A percentile compares a stretch with the other conserved stretches of the same genome.
Conservation (phyloP, 2,329 filamentous ascomycete genomes). For the Fonsecaea multimorphosa region DNA sequence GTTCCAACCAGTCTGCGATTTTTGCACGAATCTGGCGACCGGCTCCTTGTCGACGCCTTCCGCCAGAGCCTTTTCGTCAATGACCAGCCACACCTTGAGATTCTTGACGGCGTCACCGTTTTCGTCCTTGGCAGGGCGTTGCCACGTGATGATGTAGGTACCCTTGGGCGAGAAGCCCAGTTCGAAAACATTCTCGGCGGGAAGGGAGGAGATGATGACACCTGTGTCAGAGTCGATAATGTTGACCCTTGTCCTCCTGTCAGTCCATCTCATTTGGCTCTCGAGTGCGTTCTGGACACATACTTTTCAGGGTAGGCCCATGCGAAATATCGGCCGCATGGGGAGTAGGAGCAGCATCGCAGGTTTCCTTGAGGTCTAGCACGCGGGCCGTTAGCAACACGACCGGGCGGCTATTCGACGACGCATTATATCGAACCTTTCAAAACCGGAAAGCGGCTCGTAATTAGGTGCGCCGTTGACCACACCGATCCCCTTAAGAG, state of each 20-base stretch:
- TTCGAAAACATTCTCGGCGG: slow-evolving; percentile 86
- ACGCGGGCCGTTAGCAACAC: slow-evolving; percentile 19
- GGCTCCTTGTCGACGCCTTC: slow-evolving; percentile 70
- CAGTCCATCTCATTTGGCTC: neutral
- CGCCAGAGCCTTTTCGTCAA: slow-evolving; percentile 68
- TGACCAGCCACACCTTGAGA: slow-evolving; percentile 90
- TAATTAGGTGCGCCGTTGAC: slow-evolving; percentile 91
- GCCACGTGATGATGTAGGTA: slow-evolving; percentile 95
- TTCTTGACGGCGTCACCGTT: slow-evolving; percentile 94
- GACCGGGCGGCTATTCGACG: slow-evolving; percentile 5
- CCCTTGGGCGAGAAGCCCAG: slow-evolving; percentile 91
- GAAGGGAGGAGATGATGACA: slow-evolving; percentile 73
- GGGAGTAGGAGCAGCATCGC: slow-evolving; percentile 93
- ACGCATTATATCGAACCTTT: slow-evolving; percentile 51
- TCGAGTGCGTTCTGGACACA: slow-evolving; percentile 8
- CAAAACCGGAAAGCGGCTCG: slow-evolving; percentile 79
- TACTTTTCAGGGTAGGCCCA: slow-evolving; percentile 85
- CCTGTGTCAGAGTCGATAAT: slow-evolving; percentile 83
- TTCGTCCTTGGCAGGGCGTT: slow-evolving; percentile 90
- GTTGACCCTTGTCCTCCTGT: slow-evolving; percentile 64
- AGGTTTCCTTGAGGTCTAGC: slow-evolving; percentile 87
- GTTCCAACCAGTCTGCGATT: slow-evolving; percentile 94
- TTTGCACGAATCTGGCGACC: slow-evolving; percentile 91
- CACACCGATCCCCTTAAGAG: slow-evolving; percentile 93
- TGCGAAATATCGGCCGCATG: slow-evolving; percentile 93